A percentile compares a stretch with the other conserved stretches of the same genome.
Evolutionary conservation across 1,139 yeast species (phyloP).

Genomic region (Scheffersomyces titani): DNA sequence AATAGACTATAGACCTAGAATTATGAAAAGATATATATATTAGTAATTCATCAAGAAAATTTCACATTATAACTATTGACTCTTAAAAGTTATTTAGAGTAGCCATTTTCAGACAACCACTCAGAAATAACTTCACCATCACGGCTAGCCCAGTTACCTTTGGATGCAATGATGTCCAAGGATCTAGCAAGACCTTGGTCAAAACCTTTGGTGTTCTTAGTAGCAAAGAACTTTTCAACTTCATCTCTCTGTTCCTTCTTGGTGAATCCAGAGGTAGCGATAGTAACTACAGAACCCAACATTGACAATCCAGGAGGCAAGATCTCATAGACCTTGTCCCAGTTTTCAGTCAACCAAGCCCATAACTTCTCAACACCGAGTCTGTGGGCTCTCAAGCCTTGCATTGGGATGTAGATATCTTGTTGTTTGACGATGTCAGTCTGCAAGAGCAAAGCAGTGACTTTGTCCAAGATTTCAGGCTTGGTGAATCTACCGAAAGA

Average conservation of each 20-base stretch:
- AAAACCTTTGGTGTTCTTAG: constrained; percentile 68
- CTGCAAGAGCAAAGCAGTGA: constrained; percentile 62
- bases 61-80: not conserved
- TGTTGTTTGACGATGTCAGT: constrained; percentile 73
- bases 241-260: constrained; percentile 57
- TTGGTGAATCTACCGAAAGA: constrained; percentile 72
- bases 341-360: constrained; percentile 76
- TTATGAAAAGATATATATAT: not conserved
- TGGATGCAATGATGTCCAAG: constrained; percentile 64
- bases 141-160: constrained; percentile 66
- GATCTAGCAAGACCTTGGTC: constrained; percentile 74
- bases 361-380: constrained; percentile 69
- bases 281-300: constrained; percentile 70
- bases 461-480: constrained; percentile 56
- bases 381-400: constrained; percentile 62
- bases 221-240: constrained; percentile 59
- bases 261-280: constrained; percentile 67
- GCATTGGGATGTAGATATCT: constrained; percentile 79
- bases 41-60: not conserved
- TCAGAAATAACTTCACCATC: constrained; percentile 54
- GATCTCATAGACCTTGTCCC: constrained; percentile 63
- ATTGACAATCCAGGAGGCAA: constrained; percentile 84
- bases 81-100: constrained; percentile 19
- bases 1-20: not conserved
- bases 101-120: constrained; percentile 56